These are phyloP conservation scores for Pichia sp. DNA, from an alignment of 1,139 yeast species.

Conservation along the genomic window DNA sequence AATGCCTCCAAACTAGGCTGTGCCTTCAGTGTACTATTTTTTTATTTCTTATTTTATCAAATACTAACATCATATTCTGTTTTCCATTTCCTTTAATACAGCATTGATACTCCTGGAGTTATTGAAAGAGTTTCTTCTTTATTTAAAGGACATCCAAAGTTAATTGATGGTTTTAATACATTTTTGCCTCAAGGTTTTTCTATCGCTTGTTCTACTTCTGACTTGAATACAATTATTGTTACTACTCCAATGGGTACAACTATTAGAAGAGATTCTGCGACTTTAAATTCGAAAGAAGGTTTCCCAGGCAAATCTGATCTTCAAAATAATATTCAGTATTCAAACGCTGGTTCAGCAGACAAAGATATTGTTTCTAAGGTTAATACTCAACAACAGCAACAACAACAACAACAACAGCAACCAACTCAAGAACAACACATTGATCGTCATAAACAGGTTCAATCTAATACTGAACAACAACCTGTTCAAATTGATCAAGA, in stretches of 20 bases:
- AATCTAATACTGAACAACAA: neutral
- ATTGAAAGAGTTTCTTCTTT: slow-evolving; percentile 88
- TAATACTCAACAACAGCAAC: neutral
- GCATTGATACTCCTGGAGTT: slow-evolving; percentile 97
- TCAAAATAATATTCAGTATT: slow-evolving; percentile 3
- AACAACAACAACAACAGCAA: slow-evolving; percentile 13
- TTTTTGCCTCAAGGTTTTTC: slow-evolving; percentile 95
- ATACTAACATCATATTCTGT: slow-evolving; percentile 19
- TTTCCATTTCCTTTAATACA: slow-evolving; percentile 21
- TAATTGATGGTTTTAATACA: slow-evolving; percentile 96
- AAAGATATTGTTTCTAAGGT: neutral
- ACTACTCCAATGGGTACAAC: slow-evolving; percentile 95
- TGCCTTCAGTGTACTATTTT: too few relatives aligned
- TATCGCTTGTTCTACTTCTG: slow-evolving; percentile 90
- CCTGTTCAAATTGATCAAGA: slow-evolving; percentile 16
- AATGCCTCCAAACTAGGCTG: too few relatives aligned
- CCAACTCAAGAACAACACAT: slow-evolving; percentile 9
- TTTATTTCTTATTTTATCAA: too few relatives aligned
- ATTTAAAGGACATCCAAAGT: slow-evolving; percentile 86
- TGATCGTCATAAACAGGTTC: slow-evolving; percentile 11
- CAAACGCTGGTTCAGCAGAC: too few relatives aligned
- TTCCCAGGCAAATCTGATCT: neutral
- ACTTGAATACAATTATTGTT: slow-evolving; percentile 88
- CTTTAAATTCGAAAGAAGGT: neutral
- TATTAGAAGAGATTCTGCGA: slow-evolving; percentile 48